phyloP scores from a whole-genome alignment of 352 stramenopile species.

The Globisporangium iwayamae region DNA sequence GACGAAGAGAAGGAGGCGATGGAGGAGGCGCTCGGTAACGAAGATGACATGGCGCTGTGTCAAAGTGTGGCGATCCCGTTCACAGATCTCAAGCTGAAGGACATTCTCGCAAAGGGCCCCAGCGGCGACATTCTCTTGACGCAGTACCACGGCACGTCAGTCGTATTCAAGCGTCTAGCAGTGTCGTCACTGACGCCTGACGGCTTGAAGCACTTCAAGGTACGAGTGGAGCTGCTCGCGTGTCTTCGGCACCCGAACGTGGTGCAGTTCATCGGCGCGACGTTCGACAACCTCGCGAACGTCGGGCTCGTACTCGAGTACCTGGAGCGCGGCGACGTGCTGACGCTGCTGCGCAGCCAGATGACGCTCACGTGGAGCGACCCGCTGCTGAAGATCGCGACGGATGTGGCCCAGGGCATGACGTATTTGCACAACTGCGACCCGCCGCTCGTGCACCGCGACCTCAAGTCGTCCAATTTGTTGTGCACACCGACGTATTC shows the following conservation, averaged over 20 bases:
- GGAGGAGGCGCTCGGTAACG: slow-evolving; percentile 39
- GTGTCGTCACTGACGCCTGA: slow-evolving; percentile 55
- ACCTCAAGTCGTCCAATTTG: slow-evolving; percentile 82
- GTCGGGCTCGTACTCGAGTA: slow-evolving; percentile 79
- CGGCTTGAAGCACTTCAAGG: slow-evolving; percentile 68
- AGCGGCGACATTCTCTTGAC: slow-evolving; percentile 63
- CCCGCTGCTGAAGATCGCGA: slow-evolving; percentile 75
- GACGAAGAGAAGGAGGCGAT: slow-evolving; percentile 57
- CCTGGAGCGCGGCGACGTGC: slow-evolving; percentile 66
- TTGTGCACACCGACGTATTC: slow-evolving; percentile 70
- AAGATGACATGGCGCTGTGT: slow-evolving; percentile 52
- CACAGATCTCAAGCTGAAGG: slow-evolving; percentile 63
- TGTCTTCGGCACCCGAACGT: slow-evolving; percentile 84
- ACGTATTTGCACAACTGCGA: slow-evolving; percentile 83
- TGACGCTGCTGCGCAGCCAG: slow-evolving; percentile 51
- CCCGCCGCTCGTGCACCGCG: slow-evolving; percentile 71
- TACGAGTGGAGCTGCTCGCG: slow-evolving; percentile 72
- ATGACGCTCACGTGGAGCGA: slow-evolving; percentile 78
- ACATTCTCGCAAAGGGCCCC: slow-evolving; percentile 66
- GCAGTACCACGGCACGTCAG: slow-evolving; percentile 71
- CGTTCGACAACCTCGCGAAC: slow-evolving; percentile 78
- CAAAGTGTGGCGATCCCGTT: slow-evolving; percentile 76
- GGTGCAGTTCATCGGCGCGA: slow-evolving; percentile 83
- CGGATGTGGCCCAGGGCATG: slow-evolving; percentile 75
- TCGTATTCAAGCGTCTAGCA: slow-evolving; percentile 76